These are phyloP conservation scores for Hymenoscyphus infarciens DNA, from an alignment of 2,329 filamentous ascomycete species.

Conservation along the genomic window DNA sequence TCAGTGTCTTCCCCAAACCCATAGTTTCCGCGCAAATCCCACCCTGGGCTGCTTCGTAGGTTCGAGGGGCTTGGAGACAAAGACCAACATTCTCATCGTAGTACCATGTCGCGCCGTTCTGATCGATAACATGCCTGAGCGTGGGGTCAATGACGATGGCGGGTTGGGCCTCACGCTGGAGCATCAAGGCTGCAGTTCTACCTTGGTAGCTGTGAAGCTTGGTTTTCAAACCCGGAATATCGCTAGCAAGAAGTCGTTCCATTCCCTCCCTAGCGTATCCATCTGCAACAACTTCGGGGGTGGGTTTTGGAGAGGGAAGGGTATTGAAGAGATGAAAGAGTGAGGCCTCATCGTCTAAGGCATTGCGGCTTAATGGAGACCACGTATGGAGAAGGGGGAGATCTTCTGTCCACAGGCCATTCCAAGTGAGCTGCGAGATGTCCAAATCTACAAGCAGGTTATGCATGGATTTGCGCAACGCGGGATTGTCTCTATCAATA, in stretches of 20 bases:
- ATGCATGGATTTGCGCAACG: slow-evolving; percentile 45
- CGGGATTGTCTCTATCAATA: slow-evolving; percentile 47
- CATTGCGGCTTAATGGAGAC: slow-evolving; percentile 32
- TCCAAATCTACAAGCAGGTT: slow-evolving; percentile 52
- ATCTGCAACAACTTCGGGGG: slow-evolving; percentile 46
- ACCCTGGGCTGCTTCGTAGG: slow-evolving; percentile 71
- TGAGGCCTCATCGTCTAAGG: slow-evolving; percentile 43
- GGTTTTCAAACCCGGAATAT: slow-evolving; percentile 57
- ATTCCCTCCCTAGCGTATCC: slow-evolving; percentile 51
- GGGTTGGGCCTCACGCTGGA: slow-evolving; percentile 71
- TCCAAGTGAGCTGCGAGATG: slow-evolving; percentile 54
- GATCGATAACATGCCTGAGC: slow-evolving; percentile 56
- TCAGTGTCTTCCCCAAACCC: slow-evolving; percentile 83
- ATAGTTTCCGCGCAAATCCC: slow-evolving; percentile 80
- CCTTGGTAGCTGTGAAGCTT: slow-evolving; percentile 74
- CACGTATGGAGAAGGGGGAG: slow-evolving; percentile 38
- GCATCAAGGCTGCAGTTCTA: slow-evolving; percentile 76
- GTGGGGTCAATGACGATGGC: slow-evolving; percentile 69
- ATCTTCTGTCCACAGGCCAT: slow-evolving; percentile 38
- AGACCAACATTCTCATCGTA: slow-evolving; percentile 62
- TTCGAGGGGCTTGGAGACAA: slow-evolving; percentile 61
- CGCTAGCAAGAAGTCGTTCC: slow-evolving; percentile 50
- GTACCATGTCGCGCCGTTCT: slow-evolving; percentile 62
- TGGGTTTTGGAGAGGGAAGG: slow-evolving; percentile 64
- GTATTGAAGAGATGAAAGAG: slow-evolving; percentile 71